Conservation (phyloP, 768 basidiomycete genomes). For the Suillus ampliporus region DNA sequence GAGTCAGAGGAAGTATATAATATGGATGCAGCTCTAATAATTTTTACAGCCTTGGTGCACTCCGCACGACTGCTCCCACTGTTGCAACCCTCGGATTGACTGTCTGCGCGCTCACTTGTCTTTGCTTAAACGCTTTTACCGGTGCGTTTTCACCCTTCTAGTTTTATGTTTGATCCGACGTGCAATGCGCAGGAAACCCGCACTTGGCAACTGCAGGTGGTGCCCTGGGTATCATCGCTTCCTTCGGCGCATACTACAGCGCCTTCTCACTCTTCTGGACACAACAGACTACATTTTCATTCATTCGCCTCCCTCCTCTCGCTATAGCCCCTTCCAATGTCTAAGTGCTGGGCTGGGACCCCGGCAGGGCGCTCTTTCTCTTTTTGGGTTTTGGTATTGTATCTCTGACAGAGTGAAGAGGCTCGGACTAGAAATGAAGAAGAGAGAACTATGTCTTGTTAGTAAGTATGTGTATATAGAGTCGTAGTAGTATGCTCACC, state of each 20-base stretch:
- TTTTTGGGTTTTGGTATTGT: neutral
- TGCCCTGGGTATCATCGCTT: slow-evolving; percentile 27
- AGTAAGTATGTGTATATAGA: neutral
- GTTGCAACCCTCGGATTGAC: slow-evolving; percentile 23
- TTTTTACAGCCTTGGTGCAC: slow-evolving; percentile 26
- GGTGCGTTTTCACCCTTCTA: slow-evolving; percentile 18
- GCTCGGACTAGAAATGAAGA: neutral
- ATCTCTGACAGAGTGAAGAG: neutral
- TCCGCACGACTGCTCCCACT: slow-evolving; percentile 30
- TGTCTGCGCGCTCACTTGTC: slow-evolving; percentile 29
- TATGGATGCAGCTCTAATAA: neutral
- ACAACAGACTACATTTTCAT: slow-evolving; percentile 29
- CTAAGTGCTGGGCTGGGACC: slow-evolving; percentile 8
- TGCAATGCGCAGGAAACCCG: slow-evolving; percentile 21
- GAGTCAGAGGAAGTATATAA: slow-evolving; percentile 6
- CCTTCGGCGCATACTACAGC: slow-evolving; percentile 33
- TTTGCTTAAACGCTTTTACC: slow-evolving; percentile 28
- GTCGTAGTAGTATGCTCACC: neutral
- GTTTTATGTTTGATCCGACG: neutral
- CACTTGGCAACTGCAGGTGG: slow-evolving; percentile 32
- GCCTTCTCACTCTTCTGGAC: slow-evolving; percentile 33
- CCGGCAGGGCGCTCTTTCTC: neutral
- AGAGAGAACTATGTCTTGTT: neutral
- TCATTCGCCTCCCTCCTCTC: slow-evolving; percentile 30
- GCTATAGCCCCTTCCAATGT: slow-evolving; percentile 21